A percentile compares a stretch with the other conserved stretches of the same genome.
Conservation (phyloP, 257 asterid species). For the Lavandula angustifolia region DNA sequence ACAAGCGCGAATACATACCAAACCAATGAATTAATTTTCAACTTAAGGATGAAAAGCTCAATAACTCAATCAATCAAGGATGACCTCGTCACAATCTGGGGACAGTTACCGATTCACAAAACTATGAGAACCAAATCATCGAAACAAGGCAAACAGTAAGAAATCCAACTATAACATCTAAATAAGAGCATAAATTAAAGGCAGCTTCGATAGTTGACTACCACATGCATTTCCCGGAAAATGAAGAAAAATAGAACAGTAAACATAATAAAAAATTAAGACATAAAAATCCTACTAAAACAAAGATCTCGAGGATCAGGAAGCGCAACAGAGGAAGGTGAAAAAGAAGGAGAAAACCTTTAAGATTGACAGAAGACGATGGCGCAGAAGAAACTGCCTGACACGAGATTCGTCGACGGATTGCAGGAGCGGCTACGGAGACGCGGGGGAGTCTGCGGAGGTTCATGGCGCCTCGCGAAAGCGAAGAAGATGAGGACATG, state of each 20-base stretch:
- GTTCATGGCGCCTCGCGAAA: slow-evolving; percentile 36
- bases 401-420: slow-evolving; percentile 63
- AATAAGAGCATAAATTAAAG: background rate
- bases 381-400: slow-evolving; percentile 57
- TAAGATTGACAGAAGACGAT: slow-evolving; percentile 47
- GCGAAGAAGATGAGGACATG: slow-evolving; percentile 53
- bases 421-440: slow-evolving; percentile 38
- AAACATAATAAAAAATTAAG: background rate
- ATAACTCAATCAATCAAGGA: slow-evolving; percentile 15
- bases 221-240: slow-evolving; percentile 14
- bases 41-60: slow-evolving; percentile 2
- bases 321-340: background rate
- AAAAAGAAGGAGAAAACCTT: slow-evolving; percentile 44
- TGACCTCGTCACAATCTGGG: slow-evolving; percentile 1
- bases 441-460: slow-evolving; percentile 36
- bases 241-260: background rate
- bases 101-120: background rate
- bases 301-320: slow-evolving; percentile 10
- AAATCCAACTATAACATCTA: background rate
- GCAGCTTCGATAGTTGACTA: background rate
- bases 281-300: background rate
- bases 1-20: too few species aligned
- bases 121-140: background rate
- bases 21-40: background rate
- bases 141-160: background rate